Percentiles rank a stretch among this genome's conserved stretches.
Conservation (phyloP, 106 monocot species). For the Hemerocallis citrina region DNA sequence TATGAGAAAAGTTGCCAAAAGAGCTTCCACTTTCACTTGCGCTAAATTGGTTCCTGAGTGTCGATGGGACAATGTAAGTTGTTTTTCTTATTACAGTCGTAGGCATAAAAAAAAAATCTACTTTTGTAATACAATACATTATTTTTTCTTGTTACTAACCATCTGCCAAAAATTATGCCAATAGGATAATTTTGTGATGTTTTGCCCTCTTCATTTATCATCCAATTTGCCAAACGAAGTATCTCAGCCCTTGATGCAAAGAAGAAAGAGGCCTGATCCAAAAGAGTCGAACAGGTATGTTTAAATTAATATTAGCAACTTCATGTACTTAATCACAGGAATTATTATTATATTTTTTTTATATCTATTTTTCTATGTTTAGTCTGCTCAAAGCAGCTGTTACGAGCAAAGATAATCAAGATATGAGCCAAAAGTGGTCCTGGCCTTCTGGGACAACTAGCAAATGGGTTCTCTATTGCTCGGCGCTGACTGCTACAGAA, state of each 20-base stretch:
- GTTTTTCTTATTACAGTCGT: no score
- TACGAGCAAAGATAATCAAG: not conserved
- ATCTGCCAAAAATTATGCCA: not conserved
- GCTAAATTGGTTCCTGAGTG: conserved; percentile 80
- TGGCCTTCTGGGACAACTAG: conserved; percentile 60
- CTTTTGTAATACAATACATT: not conserved
- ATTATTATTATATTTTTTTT: not conserved
- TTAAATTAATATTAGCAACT: not conserved
- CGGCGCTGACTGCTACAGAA: conserved; percentile 53
- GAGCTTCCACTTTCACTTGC: conserved; percentile 93
- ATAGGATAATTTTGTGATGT: conserved; percentile 96
- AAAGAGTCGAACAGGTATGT: conserved; percentile 44
- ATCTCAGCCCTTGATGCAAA: conserved; percentile 20
- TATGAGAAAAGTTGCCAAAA: conserved; percentile 76
- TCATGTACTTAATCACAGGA: not conserved
- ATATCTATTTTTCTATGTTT: no score
- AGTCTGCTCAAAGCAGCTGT: conserved; percentile 26
- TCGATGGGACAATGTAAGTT: conserved; percentile 76
- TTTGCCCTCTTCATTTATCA: conserved; percentile 76
- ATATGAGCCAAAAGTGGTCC: conserved; percentile 31
- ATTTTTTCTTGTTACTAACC: not conserved
- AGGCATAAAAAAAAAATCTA: not conserved
- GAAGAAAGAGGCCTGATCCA: conserved; percentile 16
- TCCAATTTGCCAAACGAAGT: conserved; percentile 48
- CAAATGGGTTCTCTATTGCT: conserved; percentile 89